Evolutionary conservation across 306 rosid genomes (phyloP), one percentile per base, ranked within the genome.

Genomic region (Medicago lupulina): DNA sequence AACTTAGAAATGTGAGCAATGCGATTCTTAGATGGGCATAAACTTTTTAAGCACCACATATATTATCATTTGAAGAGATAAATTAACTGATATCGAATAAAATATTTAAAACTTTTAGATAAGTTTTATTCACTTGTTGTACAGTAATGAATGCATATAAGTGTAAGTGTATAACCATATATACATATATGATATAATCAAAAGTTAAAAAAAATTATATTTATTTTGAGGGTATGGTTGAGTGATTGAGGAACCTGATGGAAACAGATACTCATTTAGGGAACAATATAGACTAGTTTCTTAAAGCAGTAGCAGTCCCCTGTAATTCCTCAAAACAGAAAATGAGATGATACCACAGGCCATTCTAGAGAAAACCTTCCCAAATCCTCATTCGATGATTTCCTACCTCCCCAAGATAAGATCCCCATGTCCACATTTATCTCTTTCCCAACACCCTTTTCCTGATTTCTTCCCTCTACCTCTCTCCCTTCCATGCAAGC

Each of bases 1-100:
- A 16, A 51, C 58, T 51, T 16, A 16, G 65, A 59, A 59, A 59
- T 59, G 65, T 23, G 9, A 59, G 15, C 65, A 12, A 59, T 59
- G 65, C 1, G 13, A 11, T 25, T 59, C 40, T 59, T 25, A 51
- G 58, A 51, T 51, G 58, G 36, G 6, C 6, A 6, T 12, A 57
- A 57, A 57, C 28, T 57, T 57, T 19, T 57, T 13, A 57, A 57
- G 34, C 19, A 13, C 63, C 0, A 59, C 38, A 59, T 59, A 25
- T 25, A 23, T 12, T 59, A 25, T 59, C 40, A 25, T 12, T 59
- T 59, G 65, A 59, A 12, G 40, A 40, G 58, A 51, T 16, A 16
- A 51, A 51, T 6, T 17, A 51, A 51, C 58, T 49, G 58, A 51
- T n/a, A 16, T 51, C 16, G 1, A 50, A 51, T 51, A 51, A 51